Base-by-base conservation (phyloP, 495 filamentous ascomycete species). In the Letharia lupina region DNA sequence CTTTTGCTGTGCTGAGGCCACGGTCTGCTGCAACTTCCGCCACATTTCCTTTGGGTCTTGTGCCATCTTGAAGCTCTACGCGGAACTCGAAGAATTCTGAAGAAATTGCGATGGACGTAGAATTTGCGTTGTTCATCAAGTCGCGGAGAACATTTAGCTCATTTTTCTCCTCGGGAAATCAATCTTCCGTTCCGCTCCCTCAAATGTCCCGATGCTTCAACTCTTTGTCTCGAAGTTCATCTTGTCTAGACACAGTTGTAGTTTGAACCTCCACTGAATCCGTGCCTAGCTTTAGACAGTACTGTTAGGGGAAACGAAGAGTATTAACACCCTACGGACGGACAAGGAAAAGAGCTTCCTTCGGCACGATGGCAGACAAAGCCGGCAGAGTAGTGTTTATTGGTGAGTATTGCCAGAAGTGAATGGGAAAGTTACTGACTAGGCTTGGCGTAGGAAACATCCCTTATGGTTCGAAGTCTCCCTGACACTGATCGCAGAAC, bases 331-430 rank as follows among this genome's bases (percentile, higher is more conserved):
- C 6, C 13, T 10, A 57, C 54, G 15, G 12, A 37, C 9, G 18
- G 40, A 39, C 57, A 1, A 28, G 11, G 28, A 48, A 2, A 65
- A 20, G 41, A 28, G 15, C 18, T 20, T 48, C 5, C 41, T 18
- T 45, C 20, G 65, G 66, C 70, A 78, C 66, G 56, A 85, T 86
- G 81, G 80, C 82, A 61, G 79, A 83, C 60, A 76, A 79, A 71
- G 76, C 76, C 63, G 82, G 80, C 61, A 85, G 84, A 72, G 85
- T 85, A 35, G 88, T 96, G 59, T 96, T 96, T 70, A 85, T 96
- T 64, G 91, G 91, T 65, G 93, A 91, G 70, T 93, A 92, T 63
- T 88, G 90, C 50, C 89, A 69, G 35, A 33, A 42, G n/a, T 37
- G 35, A 65, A 68, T 61, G n/a, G 3, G 31, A 78, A 50, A 16